Base-by-base conservation (phyloP, 768 basidiomycete genomes). In the Lanmaoa pseudosensibilis region DNA sequence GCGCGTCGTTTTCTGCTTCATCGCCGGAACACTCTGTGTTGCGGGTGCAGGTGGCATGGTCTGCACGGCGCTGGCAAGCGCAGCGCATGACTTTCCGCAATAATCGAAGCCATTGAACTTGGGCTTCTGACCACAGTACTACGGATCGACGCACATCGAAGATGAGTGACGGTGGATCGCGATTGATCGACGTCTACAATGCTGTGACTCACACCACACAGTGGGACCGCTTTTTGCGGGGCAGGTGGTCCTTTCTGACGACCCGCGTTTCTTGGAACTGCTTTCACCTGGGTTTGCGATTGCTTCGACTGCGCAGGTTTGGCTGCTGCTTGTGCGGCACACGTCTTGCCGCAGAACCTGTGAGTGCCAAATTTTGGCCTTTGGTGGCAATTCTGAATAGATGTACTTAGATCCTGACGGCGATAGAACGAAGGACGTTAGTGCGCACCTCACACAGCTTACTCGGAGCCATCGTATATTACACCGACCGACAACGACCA, bases 1-100 rank as follows among this genome's bases (percentile, higher is more conserved):
- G 36, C n/a, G 59, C 40, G 47, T 49, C 19, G 58, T 49, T 32
- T 66, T 70, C 30, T 60, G 70, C 38, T 64, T 72, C 23, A 57
- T 51, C 23, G 56, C 38, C 9, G 62, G 5, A 27, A 32, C 41
- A 44, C 50, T 56, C 38, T 70, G 62, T 2, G 49, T 32, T 41
- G 56, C 36, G 13, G 63, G 48, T 37, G 54, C 36, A 15, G 60
- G 44, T 50, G 49, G 66, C 50, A 60, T 67, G 40, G 47, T 43
- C 34, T 57, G 70, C 13, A 39, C 50, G 12, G 71, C 64, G 32
- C 69, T 71, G 5, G 83, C 83, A n/a, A 74, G 62, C 1, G 78
- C 72, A 11, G 84, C 85, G 65, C 86, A 87, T 39, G 78, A 80
- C 77, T 84, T 86, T 44, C 84, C 80, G 56, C 86, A 87, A 66